These are phyloP conservation scores for Hyphopichia homilentoma DNA, from an alignment of 805 yeast genomes.

Conservation along the genomic window DNA sequence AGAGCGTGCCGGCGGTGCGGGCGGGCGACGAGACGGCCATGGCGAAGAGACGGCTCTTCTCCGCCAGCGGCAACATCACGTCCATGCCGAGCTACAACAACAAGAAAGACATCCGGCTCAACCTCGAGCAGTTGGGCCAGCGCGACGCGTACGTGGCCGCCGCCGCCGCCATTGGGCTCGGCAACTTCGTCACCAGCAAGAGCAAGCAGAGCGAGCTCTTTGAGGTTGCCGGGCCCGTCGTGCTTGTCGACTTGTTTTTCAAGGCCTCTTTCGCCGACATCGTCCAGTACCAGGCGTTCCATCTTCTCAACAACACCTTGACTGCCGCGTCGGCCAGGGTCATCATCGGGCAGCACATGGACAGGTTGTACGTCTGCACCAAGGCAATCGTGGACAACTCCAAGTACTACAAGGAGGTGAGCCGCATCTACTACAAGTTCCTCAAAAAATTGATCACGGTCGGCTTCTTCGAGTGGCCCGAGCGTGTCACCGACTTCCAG, in stretches of 20 bases:
- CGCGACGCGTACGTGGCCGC: slow-evolving; percentile 23
- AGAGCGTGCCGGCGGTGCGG: slow-evolving; percentile 1
- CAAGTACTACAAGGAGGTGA: slow-evolving; percentile 31
- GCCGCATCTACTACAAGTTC: slow-evolving; percentile 22
- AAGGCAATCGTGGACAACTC: slow-evolving; percentile 31
- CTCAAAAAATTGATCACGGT: slow-evolving; percentile 21
- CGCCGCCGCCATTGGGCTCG: slow-evolving; percentile 29
- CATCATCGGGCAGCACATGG: slow-evolving; percentile 11
- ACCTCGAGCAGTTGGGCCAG: slow-evolving; percentile 10
- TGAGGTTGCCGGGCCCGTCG: slow-evolving; percentile 4
- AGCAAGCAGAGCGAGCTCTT: slow-evolving; percentile 6
- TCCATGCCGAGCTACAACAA: slow-evolving; percentile 27
- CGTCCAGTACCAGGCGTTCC: slow-evolving; percentile 34
- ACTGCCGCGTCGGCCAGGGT: slow-evolving; percentile 9
- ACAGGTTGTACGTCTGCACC: too few relatives aligned
- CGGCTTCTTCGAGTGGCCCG: slow-evolving; percentile 9
- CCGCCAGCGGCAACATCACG: slow-evolving; percentile 31
- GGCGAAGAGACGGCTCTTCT: slow-evolving; percentile 26
- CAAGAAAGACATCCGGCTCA: slow-evolving; percentile 13
- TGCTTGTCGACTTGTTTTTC: slow-evolving; percentile 19
- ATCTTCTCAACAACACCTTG: slow-evolving; percentile 29
- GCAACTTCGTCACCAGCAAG: slow-evolving; percentile 28
- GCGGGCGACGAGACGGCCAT: slow-evolving; percentile 7
- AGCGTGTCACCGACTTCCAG: too few relatives aligned
- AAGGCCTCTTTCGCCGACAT: slow-evolving; percentile 23